phyloP scores from a whole-genome alignment of 352 stramenopile species.

The Discostella stelligera region DNA sequence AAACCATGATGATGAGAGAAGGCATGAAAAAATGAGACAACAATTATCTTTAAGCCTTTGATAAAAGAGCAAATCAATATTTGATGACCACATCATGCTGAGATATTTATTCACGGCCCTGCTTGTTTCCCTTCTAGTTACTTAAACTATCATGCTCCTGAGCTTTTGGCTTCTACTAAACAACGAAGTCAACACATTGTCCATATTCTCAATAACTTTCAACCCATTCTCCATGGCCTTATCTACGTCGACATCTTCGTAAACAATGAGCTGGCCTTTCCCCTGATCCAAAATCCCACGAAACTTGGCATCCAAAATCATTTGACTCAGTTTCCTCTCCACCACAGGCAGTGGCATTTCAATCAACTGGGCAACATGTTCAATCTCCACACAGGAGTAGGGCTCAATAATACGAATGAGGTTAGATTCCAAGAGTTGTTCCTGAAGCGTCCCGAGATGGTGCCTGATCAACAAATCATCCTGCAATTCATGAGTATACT shows the following conservation, averaged over 20 bases:
- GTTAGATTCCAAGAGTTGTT: conserved; percentile 98
- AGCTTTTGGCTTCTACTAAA: conserved; percentile 82
- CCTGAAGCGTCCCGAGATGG: conserved; percentile 95
- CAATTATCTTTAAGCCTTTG: no score
- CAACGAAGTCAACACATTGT: conserved; percentile 93
- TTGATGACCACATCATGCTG: no score
- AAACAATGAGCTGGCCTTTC: conserved; percentile 98
- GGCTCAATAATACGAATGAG: conserved; percentile 99
- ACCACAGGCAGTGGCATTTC: conserved; percentile 87
- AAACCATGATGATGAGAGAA: no score
- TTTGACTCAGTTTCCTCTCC: conserved; percentile 95
- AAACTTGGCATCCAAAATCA: conserved; percentile 99
- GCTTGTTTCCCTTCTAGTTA: background rate
- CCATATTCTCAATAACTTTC: conserved; percentile 95
- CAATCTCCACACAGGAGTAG: conserved; percentile 94
- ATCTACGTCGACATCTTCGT: conserved; percentile 91
- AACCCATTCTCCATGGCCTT: conserved; percentile 89
- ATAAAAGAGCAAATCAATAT: no score
- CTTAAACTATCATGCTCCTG: conserved; percentile 66
- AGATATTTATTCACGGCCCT: no score
- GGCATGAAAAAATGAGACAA: no score
- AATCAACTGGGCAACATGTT: conserved; percentile 96
- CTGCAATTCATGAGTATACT: conserved; percentile 70
- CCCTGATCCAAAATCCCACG: conserved; percentile 98
- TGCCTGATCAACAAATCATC: conserved; percentile 86